These are phyloP conservation scores for Marasmius fiardii DNA, from an alignment of 1,284 basidiomycete genomes.

Conservation along the genomic window DNA sequence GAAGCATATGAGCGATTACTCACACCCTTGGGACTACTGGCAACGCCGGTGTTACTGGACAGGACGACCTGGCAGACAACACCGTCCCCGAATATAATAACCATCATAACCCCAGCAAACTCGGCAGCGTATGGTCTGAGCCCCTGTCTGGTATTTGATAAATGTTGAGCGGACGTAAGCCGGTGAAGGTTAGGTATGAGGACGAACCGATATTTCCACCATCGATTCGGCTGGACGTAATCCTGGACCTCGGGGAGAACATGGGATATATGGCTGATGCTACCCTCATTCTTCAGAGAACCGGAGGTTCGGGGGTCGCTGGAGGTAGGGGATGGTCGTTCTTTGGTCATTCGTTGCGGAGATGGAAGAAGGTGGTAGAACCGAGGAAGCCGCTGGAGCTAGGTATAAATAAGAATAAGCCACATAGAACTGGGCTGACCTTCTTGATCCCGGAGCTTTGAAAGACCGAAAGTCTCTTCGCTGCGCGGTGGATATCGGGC, in stretches of 20 bases:
- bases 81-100: constrained; percentile 65
- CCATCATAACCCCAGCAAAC: constrained; percentile 55
- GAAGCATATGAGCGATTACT: constrained; percentile 25
- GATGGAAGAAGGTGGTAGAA: no score
- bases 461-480: no score
- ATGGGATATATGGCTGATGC: neutral
- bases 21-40: constrained; percentile 58
- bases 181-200: neutral
- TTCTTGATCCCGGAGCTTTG: no score
- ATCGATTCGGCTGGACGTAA: constrained; percentile 44
- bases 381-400: no score
- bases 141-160: constrained; percentile 26
- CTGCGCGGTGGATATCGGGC: no score
- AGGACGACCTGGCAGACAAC: constrained; percentile 63
- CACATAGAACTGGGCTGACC: no score
- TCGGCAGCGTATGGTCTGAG: constrained; percentile 67
- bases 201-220: constrained; percentile 54
- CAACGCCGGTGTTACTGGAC: constrained; percentile 47
- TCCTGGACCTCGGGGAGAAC: neutral
- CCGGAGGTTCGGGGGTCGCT: neutral
- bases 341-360: neutral
- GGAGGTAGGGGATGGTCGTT: neutral
- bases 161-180: neutral
- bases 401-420: no score
- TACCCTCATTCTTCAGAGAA: neutral